These are phyloP conservation scores for Arxiozyma slooffiae DNA, from an alignment of 1,139 yeast genomes.

Conservation along the genomic window DNA sequence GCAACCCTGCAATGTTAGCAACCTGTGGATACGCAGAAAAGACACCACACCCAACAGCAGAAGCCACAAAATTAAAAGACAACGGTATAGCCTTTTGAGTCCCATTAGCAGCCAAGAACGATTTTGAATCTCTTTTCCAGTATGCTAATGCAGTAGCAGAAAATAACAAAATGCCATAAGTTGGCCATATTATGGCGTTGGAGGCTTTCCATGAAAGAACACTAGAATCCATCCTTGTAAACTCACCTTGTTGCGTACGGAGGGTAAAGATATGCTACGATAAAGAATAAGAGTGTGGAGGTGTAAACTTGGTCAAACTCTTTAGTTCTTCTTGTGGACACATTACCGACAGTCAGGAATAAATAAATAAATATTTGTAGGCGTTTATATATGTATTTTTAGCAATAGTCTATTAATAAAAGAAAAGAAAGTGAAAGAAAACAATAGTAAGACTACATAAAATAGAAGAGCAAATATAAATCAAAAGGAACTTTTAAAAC, in stretches of 20 bases:
- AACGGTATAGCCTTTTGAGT: slow-evolving; percentile 74
- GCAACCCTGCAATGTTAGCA: slow-evolving; percentile 77
- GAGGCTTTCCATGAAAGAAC: slow-evolving; percentile 41
- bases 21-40: slow-evolving; percentile 78
- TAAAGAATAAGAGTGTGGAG: neutral
- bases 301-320: neutral
- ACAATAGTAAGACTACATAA: neutral
- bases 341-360: neutral
- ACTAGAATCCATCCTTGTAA: slow-evolving; percentile 1
- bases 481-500: neutral
- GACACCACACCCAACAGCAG: slow-evolving; percentile 91
- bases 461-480: neutral
- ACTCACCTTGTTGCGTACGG: neutral
- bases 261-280: neutral
- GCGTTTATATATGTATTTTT: neutral
- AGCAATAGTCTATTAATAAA: neutral
- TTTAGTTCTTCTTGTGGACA: neutral
- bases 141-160: slow-evolving; percentile 53
- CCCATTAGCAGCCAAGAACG: slow-evolving; percentile 67
- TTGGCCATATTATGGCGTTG: slow-evolving; percentile 68
- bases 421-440: too few species aligned
- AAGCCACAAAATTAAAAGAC: slow-evolving; percentile 77
- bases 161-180: slow-evolving; percentile 57
- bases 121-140: slow-evolving; percentile 38
- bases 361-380: neutral